Conservation (phyloP, 108 stramenopile species). For the Skeletonema tropicum region DNA sequence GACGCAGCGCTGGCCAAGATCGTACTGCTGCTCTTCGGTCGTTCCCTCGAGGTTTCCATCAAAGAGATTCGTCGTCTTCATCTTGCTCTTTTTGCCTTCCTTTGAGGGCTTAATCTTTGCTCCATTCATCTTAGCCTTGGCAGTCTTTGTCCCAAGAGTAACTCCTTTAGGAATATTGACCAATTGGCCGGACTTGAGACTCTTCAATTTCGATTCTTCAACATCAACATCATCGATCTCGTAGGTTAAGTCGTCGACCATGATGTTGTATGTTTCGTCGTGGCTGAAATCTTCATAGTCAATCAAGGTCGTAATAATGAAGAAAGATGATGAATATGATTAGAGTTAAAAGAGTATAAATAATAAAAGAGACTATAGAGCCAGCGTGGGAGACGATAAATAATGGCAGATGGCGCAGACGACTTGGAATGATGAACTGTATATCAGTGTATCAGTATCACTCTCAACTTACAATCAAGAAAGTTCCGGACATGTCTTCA, state of each 20-base stretch:
- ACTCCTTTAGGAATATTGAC: background rate
- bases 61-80: background rate
- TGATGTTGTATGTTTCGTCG: background rate
- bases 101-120: background rate
- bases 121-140: background rate
- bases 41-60: background rate
- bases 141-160: background rate
- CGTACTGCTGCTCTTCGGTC: background rate
- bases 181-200: background rate
- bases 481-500: background rate
- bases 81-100: background rate
- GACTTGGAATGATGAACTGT: too few relatives aligned
- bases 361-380: too few relatives aligned
- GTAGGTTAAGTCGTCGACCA: background rate
- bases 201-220: background rate
- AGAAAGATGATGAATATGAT: too few relatives aligned
- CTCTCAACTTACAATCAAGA: background rate
- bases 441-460: too few relatives aligned
- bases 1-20: background rate
- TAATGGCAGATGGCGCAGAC: too few relatives aligned
- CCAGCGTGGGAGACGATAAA: too few relatives aligned
- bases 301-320: background rate
- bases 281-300: background rate
- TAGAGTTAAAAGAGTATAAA: too few relatives aligned
- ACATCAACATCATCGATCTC: background rate